A percentile compares a stretch with the other conserved stretches of the same genome.
phyloP scores from a whole-genome alignment of 192 early-diverging fungal genomes.

The Irineochytrium annulatum region DNA sequence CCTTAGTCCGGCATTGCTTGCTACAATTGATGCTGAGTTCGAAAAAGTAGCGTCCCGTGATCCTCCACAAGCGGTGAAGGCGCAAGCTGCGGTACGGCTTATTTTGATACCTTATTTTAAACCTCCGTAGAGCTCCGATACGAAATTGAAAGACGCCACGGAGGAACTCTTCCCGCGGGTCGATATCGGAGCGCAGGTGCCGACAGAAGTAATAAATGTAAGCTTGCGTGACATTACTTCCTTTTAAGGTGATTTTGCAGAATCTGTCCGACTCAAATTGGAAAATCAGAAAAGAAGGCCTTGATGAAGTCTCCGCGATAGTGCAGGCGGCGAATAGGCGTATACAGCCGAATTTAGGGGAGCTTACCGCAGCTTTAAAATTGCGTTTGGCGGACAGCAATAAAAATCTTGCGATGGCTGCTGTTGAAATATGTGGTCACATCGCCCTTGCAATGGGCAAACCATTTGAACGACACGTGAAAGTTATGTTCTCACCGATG shows the following conservation, averaged over 20 bases:
- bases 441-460: slow-evolving; percentile 81
- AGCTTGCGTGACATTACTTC: slow-evolving; percentile 3
- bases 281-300: slow-evolving; percentile 87
- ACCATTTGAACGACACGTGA: slow-evolving; percentile 74
- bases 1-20: slow-evolving; percentile 74
- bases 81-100: slow-evolving; percentile 7
- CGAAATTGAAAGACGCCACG: slow-evolving; percentile 52
- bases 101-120: no score
- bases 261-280: slow-evolving; percentile 80
- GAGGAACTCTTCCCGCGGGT: slow-evolving; percentile 88
- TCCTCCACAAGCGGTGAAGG: slow-evolving; percentile 62
- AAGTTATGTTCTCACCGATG: slow-evolving; percentile 65
- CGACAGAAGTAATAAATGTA: slow-evolving; percentile 51
- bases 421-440: slow-evolving; percentile 74
- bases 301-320: slow-evolving; percentile 76
- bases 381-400: slow-evolving; percentile 83
- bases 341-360: slow-evolving; percentile 72
- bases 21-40: slow-evolving; percentile 89
- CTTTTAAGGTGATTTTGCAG: slow-evolving; percentile 17
- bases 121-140: no score
- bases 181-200: slow-evolving; percentile 68
- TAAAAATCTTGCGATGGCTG: slow-evolving; percentile 77
- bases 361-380: slow-evolving; percentile 79
- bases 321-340: slow-evolving; percentile 75
- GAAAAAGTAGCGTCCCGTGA: slow-evolving; percentile 72